phyloP scores from a whole-genome alignment of 441 rosid genomes.

The Populus hybrid region DNA sequence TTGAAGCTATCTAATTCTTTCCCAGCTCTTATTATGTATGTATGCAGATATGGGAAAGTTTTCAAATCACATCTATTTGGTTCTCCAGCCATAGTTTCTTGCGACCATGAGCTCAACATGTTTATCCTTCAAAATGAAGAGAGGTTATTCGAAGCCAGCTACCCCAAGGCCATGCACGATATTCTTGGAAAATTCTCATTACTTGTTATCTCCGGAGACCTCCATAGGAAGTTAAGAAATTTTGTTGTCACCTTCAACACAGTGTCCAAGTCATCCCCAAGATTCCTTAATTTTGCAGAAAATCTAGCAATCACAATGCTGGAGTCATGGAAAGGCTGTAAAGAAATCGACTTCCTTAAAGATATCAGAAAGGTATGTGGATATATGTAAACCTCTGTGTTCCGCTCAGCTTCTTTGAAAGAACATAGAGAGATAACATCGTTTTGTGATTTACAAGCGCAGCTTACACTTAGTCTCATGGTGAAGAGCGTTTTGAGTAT shows the following conservation, averaged over 20 bases:
- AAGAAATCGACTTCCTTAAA: slow-evolving; percentile 46
- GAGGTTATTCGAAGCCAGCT: slow-evolving; percentile 58
- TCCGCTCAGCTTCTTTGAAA: not conserved
- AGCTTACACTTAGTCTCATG: slow-evolving; percentile 67
- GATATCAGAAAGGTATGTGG: slow-evolving; percentile 53
- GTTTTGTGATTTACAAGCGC: slow-evolving; percentile 15
- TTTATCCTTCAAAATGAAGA: slow-evolving; percentile 83
- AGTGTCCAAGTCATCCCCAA: slow-evolving; percentile 43
- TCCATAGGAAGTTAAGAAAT: slow-evolving; percentile 65
- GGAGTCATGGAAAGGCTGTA: slow-evolving; percentile 57
- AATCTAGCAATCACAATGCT: slow-evolving; percentile 49
- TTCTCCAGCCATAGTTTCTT: slow-evolving; percentile 77
- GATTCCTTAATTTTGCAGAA: slow-evolving; percentile 45
- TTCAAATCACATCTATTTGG: slow-evolving; percentile 83
- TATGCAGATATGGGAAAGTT: slow-evolving; percentile 65
- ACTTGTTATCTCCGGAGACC: slow-evolving; percentile 51
- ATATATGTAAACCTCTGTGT: not conserved
- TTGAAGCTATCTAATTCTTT: not conserved
- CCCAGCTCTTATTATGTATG: not conserved
- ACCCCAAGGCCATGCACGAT: slow-evolving; percentile 74
- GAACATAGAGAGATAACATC: not conserved
- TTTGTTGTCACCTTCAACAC: slow-evolving; percentile 50
- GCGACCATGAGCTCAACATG: slow-evolving; percentile 72
- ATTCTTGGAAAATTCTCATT: slow-evolving; percentile 69
- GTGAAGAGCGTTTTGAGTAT: slow-evolving; percentile 68